phyloP scores from a whole-genome alignment of 176 grass and related monocot genomes.

The Aegilops umbellulata region DNA sequence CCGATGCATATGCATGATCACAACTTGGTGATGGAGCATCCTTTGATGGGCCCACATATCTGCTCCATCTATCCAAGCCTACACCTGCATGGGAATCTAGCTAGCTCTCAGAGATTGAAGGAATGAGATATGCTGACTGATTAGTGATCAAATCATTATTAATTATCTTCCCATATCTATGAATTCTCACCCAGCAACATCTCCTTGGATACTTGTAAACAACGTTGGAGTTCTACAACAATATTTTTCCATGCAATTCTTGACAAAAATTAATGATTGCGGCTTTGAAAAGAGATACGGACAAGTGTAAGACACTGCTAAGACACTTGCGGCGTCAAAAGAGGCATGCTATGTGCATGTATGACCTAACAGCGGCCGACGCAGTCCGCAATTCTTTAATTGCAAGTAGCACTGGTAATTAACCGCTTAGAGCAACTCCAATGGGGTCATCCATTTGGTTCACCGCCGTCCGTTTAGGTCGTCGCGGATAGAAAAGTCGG shows the following conservation, averaged over 20 bases:
- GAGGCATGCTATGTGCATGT: not conserved
- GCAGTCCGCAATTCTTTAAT: conserved; percentile 15
- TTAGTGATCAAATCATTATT: not conserved
- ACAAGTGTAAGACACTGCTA: conserved; percentile 3
- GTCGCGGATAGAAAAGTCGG: too few relatives aligned
- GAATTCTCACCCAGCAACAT: conserved; percentile 3
- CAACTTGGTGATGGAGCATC: conserved; percentile 28
- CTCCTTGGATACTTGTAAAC: not conserved
- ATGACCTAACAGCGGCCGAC: not conserved
- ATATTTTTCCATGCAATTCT: not conserved
- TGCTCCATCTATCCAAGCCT: not conserved
- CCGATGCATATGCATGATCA: not conserved
- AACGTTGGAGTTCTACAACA: not conserved
- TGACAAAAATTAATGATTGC: not conserved
- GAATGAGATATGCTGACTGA: not conserved
- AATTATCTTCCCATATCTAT: not conserved
- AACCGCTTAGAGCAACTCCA: too few relatives aligned
- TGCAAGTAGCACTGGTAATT: not conserved
- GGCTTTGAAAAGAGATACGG: not conserved
- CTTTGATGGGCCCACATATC: not conserved
- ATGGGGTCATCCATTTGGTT: too few relatives aligned
- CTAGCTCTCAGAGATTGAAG: not conserved
- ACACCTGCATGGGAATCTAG: conserved; percentile 1
- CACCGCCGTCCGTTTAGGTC: too few relatives aligned
- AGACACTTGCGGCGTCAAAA: conserved; percentile 1